Evolutionary conservation across 2,329 filamentous ascomycete species (phyloP).

Genomic region (Pseudogymnoascus sp.): DNA sequence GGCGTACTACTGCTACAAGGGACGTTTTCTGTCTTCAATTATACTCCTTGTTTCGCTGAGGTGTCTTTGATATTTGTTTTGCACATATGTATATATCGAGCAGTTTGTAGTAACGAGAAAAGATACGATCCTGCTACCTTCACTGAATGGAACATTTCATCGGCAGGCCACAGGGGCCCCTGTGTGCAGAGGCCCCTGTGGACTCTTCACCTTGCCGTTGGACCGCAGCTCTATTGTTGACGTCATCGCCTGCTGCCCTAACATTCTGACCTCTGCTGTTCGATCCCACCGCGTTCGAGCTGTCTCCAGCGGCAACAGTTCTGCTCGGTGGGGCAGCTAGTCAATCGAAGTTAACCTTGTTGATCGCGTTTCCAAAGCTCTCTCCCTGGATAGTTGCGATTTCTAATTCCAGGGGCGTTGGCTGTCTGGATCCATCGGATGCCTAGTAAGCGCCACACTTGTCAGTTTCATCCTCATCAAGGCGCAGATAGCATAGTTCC

Average conservation of each 20-base stretch:
- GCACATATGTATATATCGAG: neutral
- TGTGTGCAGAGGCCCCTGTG: neutral
- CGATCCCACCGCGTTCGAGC: neutral
- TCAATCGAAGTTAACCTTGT: slow-evolving; percentile 45
- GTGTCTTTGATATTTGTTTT: neutral
- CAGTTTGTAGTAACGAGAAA: neutral
- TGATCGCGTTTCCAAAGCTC: slow-evolving; percentile 69
- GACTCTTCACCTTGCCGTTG: neutral
- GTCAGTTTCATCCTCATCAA: neutral
- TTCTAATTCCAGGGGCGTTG: slow-evolving; percentile 65
- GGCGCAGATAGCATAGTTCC: neutral
- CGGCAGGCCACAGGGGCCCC: neutral
- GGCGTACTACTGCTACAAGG: too few relatives aligned
- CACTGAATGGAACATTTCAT: slow-evolving; percentile 1
- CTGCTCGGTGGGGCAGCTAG: neutral
- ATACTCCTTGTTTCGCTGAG: neutral
- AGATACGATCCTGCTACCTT: neutral
- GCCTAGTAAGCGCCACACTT: neutral
- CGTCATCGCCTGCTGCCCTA: neutral
- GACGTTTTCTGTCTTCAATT: too few relatives aligned
- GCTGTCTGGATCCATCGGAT: slow-evolving; percentile 77
- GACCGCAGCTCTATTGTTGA: neutral
- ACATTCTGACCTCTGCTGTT: neutral
- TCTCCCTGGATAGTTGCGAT: slow-evolving; percentile 78
- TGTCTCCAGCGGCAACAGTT: neutral